Evolutionary conservation across 805 yeast species (phyloP).

Genomic region (Hanseniaspora valbyensis): DNA sequence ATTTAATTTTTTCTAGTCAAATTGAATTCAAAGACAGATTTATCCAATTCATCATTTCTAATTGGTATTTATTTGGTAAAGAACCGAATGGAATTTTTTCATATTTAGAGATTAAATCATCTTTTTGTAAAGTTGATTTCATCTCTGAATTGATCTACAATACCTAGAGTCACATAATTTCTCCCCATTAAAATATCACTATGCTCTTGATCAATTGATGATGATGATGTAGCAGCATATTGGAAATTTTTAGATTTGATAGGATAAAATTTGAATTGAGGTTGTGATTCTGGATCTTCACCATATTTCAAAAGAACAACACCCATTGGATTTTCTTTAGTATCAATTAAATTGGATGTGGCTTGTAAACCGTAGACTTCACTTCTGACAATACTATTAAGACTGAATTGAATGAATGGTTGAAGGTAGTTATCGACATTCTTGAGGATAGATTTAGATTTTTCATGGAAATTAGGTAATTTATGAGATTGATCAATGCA

Average conservation of each 20-base stretch:
- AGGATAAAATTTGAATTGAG: neutral
- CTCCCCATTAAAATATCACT: constrained; percentile 8
- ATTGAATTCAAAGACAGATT: constrained; percentile 19
- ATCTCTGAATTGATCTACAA: neutral
- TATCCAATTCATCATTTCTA: neutral
- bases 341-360: constrained; percentile 21
- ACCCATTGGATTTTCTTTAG: constrained; percentile 22
- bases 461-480: neutral
- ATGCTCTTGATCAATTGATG: no score
- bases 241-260: no score
- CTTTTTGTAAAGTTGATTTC: neutral
- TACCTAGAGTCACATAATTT: constrained; percentile 6
- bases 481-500: constrained; percentile 3
- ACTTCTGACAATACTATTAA: constrained; percentile 22
- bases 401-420: constrained; percentile 18
- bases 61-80: neutral
- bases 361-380: constrained; percentile 28
- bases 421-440: constrained; percentile 3
- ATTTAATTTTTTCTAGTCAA: no score
- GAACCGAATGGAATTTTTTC: neutral
- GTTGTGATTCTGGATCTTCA: neutral
- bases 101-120: neutral
- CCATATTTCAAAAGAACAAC: constrained; percentile 21
- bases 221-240: no score
- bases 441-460: neutral